Conservation (phyloP, 257 asterid genomes). For the Agastache rugosa region DNA sequence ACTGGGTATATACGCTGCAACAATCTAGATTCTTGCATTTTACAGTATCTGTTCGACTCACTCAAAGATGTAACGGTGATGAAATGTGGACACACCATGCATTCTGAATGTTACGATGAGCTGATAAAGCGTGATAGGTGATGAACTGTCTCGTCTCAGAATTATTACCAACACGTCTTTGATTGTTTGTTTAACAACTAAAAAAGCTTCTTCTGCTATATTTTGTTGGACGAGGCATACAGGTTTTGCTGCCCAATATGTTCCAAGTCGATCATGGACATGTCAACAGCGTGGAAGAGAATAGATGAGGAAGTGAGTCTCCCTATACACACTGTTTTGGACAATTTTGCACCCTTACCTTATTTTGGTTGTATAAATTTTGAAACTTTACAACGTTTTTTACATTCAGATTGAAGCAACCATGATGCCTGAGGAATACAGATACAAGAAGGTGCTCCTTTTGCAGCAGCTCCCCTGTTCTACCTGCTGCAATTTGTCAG, state of each 20-base stretch:
- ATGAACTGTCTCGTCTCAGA: constrained; percentile 25
- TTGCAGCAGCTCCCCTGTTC: constrained; percentile 5
- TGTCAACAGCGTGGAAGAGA: constrained; percentile 77
- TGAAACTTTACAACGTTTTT: constrained; percentile 4
- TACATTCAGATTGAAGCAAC: constrained; percentile 76
- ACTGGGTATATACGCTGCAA: not conserved
- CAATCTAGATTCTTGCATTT: constrained; percentile 22
- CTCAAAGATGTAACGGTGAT: constrained; percentile 84
- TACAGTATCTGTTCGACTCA: constrained; percentile 89
- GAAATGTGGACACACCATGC: constrained; percentile 99
- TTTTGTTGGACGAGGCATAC: not conserved
- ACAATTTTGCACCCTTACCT: not conserved
- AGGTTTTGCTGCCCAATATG: constrained; percentile 97
- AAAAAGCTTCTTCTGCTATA: constrained; percentile 4
- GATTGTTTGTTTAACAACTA: not conserved
- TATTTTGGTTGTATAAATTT: not conserved
- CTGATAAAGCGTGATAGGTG: constrained; percentile 91
- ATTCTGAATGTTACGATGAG: constrained; percentile 83
- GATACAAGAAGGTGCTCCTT: constrained; percentile 76
- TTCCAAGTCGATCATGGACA: constrained; percentile 79
- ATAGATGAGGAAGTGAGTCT: constrained; percentile 81
- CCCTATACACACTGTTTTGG: not conserved
- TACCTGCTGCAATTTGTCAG: constrained; percentile 1
- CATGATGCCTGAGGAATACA: constrained; percentile 81
- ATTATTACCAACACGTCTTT: not conserved